phyloP scores from a whole-genome alignment of 2,329 filamentous ascomycete species.

The Capronia epimyces region DNA sequence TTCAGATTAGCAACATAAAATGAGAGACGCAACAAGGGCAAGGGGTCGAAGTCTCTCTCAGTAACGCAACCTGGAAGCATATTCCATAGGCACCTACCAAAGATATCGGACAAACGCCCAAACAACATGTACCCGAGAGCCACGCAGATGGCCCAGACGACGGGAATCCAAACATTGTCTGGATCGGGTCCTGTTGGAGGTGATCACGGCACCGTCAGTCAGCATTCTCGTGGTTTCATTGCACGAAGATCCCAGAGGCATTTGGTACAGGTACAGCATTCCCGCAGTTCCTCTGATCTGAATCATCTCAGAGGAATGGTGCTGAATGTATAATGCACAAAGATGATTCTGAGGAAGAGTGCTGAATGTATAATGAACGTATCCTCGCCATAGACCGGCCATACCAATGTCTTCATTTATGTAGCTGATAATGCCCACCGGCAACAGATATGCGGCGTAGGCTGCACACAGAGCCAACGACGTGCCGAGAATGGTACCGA shows the following conservation, averaged over 20 bases:
- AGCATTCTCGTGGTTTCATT: not conserved
- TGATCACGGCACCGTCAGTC: too few species aligned
- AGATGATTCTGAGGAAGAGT: too few species aligned
- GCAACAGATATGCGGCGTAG: slow-evolving; percentile 28
- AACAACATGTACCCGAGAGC: slow-evolving; percentile 32
- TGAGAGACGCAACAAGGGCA: too few species aligned
- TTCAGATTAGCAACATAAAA: too few species aligned
- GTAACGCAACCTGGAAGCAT: too few species aligned
- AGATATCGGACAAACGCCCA: slow-evolving; percentile 35
- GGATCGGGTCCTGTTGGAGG: slow-evolving; percentile 25
- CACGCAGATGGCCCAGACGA: slow-evolving; percentile 29
- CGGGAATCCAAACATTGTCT: slow-evolving; percentile 31
- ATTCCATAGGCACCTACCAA: slow-evolving; percentile 20
- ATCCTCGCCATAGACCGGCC: not conserved
- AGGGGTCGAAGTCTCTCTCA: too few species aligned
- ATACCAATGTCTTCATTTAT: slow-evolving; percentile 32
- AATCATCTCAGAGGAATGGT: too few species aligned
- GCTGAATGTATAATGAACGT: not conserved
- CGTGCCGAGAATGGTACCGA: slow-evolving; percentile 23
- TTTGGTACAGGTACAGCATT: too few species aligned
- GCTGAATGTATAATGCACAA: too few species aligned
- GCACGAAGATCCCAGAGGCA: too few species aligned
- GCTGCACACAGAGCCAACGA: slow-evolving; percentile 22
- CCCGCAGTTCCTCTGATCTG: too few species aligned
- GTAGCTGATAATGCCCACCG: slow-evolving; percentile 26